Conservation (phyloP, 371 early-diverging fungal species). For the Mortierella sp. region DNA sequence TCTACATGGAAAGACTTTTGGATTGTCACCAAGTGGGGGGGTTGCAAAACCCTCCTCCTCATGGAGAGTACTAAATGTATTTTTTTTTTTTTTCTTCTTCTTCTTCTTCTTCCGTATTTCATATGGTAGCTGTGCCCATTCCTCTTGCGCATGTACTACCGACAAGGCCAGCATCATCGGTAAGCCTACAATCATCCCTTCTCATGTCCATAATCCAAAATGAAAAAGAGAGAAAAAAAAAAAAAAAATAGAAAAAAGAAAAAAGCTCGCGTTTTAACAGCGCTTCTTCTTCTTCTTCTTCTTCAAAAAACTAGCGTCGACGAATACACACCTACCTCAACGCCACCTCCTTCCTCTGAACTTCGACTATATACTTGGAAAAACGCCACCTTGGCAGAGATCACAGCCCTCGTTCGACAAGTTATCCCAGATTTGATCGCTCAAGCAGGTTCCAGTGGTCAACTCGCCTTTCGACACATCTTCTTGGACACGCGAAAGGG, state of each 20-base stretch:
- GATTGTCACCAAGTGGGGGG: too few species aligned
- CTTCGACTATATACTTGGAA: conserved; percentile 54
- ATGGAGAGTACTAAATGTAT: too few species aligned
- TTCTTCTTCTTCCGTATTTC: too few species aligned
- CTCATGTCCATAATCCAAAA: neutral
- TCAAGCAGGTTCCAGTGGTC: conserved; percentile 19
- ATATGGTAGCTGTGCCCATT: conserved; percentile 44
- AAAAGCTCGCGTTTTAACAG: neutral
- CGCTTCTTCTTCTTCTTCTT: neutral
- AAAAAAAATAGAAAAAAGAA: neutral
- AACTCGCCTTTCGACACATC: conserved; percentile 36
- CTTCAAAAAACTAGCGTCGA: conserved; percentile 23
- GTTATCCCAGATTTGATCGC: conserved; percentile 38
- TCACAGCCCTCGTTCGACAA: conserved; percentile 33
- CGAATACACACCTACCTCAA: conserved; percentile 27
- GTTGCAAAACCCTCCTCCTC: too few species aligned
- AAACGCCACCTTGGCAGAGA: conserved; percentile 57
- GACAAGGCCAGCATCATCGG: conserved; percentile 25
- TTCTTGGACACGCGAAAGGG: conserved; percentile 18
- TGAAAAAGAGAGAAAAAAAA: neutral
- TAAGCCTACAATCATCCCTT: too few species aligned
- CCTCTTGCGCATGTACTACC: conserved; percentile 37
- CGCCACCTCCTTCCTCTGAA: conserved; percentile 28
- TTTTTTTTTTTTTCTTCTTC: too few species aligned
- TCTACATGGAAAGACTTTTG: too few species aligned